Evolutionary conservation across 176 grass and related monocot genomes (phyloP).

Genomic region (Eragrostis nindensis): DNA sequence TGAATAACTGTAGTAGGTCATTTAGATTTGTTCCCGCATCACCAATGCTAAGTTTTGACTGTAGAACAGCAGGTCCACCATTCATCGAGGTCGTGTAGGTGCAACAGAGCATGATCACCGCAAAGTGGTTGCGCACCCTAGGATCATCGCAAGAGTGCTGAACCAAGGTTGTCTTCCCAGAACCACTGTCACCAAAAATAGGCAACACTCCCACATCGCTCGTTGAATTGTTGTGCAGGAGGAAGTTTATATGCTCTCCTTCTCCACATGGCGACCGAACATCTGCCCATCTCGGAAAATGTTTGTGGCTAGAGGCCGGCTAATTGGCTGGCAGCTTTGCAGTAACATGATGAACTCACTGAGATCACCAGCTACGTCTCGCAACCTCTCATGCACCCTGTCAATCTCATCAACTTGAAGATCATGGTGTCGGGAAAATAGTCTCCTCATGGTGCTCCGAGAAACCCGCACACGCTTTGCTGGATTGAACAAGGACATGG

Average conservation of each 20-base stretch:
- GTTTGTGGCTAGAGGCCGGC: not conserved
- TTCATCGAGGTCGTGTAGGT: not conserved
- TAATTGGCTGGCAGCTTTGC: not conserved
- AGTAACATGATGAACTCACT: slow-evolving; percentile 17
- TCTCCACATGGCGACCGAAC: slow-evolving; percentile 18
- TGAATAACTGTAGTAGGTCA: not conserved
- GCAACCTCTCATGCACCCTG: not conserved
- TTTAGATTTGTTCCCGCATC: not conserved
- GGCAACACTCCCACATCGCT: not conserved
- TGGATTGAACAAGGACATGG: not conserved
- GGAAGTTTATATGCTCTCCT: slow-evolving; percentile 10
- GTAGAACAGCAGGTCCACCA: not conserved
- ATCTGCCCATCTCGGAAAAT: not conserved
- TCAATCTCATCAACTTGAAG: not conserved
- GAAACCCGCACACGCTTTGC: not conserved
- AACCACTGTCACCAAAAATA: not conserved
- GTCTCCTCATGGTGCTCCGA: not conserved
- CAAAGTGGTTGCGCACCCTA: not conserved
- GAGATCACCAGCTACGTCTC: not conserved
- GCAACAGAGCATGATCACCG: not conserved
- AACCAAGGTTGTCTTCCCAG: not conserved
- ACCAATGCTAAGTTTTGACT: not conserved
- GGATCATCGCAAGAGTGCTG: not conserved
- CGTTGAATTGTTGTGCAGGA: not conserved
- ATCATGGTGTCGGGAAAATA: not conserved